These are phyloP conservation scores for Arthrinium phaeospermum DNA, from an alignment of 2,329 filamentous ascomycete genomes.

Conservation along the genomic window DNA sequence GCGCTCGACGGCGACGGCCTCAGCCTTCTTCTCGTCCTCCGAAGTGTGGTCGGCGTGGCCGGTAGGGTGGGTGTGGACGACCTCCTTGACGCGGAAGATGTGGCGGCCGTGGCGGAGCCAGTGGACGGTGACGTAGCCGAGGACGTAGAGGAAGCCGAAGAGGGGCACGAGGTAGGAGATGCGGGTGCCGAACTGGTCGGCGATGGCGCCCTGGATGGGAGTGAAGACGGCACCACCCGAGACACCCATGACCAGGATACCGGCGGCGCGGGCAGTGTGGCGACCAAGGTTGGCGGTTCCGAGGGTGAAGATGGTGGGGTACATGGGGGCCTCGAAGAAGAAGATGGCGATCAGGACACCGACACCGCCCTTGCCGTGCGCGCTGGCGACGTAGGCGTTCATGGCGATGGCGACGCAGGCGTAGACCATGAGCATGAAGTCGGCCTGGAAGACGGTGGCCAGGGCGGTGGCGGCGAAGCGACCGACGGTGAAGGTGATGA, in stretches of 20 bases:
- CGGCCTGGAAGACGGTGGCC: conserved; percentile 35
- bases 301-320: conserved; percentile 23
- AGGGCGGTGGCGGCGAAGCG: conserved; percentile 59
- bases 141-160: conserved; percentile 47
- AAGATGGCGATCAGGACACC: conserved; percentile 23
- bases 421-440: conserved; percentile 61
- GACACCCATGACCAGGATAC: conserved; percentile 26
- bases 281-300: conserved; percentile 23
- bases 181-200: conserved; percentile 44
- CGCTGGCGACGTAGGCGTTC: conserved; percentile 31
- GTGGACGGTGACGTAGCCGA: conserved; percentile 38
- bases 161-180: conserved; percentile 51
- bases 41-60: not conserved
- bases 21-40: conserved; percentile 19
- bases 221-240: conserved; percentile 23
- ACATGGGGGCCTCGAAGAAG: conserved; percentile 26
- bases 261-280: conserved; percentile 24
- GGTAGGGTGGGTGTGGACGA: conserved; percentile 27
- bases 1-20: conserved; percentile 9
- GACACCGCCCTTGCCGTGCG: conserved; percentile 10
- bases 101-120: conserved; percentile 40
- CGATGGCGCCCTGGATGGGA: conserved; percentile 33
- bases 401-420: conserved; percentile 76
- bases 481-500: conserved; percentile 72
- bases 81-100: conserved; percentile 40